phyloP scores from a whole-genome alignment of 2,329 filamentous ascomycete genomes.

The Cercospora zeae-maydis region DNA sequence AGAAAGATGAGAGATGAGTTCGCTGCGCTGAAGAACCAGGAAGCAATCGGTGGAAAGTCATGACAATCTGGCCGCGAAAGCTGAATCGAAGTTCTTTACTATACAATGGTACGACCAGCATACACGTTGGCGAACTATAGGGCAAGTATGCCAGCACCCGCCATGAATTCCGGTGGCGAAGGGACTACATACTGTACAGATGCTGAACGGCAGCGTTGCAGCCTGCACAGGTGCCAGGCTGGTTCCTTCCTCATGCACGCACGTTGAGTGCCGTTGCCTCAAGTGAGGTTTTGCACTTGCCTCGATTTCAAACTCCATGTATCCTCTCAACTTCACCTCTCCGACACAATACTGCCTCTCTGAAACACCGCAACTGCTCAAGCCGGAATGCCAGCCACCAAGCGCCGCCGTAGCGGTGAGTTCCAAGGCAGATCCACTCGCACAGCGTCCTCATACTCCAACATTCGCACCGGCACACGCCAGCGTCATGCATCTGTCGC shows the following conservation, averaged over 20 bases:
- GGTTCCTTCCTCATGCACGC: slow-evolving; percentile 11
- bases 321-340: not conserved
- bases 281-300: not conserved
- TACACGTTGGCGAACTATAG: not conserved
- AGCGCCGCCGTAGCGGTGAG: slow-evolving; percentile 14
- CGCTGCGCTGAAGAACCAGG: slow-evolving; percentile 62
- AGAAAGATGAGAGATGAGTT: slow-evolving; percentile 73
- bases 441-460: slow-evolving; percentile 8
- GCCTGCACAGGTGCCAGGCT: not conserved
- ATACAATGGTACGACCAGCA: not conserved
- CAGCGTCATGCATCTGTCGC: slow-evolving; percentile 14
- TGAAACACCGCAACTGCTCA: not conserved
- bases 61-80: not conserved
- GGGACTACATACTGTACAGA: not conserved
- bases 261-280: not conserved
- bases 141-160: not conserved
- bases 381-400: slow-evolving; percentile 1
- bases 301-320: slow-evolving; percentile 4
- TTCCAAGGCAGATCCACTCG: slow-evolving; percentile 10
- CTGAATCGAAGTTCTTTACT: not conserved
- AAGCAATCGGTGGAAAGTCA: slow-evolving; percentile 7
- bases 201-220: not conserved
- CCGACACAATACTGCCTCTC: not conserved
- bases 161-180: not conserved
- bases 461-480: slow-evolving; percentile 19